These are phyloP conservation scores for Mycena leptocephala DNA, from an alignment of 768 basidiomycete genomes.

Conservation along the genomic window DNA sequence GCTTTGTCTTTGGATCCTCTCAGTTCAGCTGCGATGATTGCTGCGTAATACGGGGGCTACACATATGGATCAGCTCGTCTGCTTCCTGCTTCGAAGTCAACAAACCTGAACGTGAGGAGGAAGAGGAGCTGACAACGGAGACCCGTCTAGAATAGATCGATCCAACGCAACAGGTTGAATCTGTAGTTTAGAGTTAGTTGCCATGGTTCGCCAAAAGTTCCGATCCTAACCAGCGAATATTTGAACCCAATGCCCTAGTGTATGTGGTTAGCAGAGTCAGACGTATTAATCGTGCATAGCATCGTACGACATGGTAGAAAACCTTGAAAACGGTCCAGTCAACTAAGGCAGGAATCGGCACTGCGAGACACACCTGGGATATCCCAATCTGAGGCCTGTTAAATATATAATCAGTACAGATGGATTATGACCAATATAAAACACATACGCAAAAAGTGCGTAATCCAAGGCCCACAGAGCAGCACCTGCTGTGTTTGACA, in stretches of 20 bases:
- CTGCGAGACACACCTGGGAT: conserved; percentile 36
- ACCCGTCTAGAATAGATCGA: conserved; percentile 70
- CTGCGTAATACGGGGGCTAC: conserved; percentile 74
- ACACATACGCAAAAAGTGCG: conserved; percentile 66
- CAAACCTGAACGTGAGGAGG: conserved; percentile 69
- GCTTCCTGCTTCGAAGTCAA: neutral
- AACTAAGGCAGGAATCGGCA: neutral
- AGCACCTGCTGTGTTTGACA: conserved; percentile 78
- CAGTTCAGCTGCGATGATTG: conserved; percentile 72
- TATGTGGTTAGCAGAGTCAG: neutral
- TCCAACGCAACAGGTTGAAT: conserved; percentile 76
- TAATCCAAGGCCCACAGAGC: conserved; percentile 82
- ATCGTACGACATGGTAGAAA: conserved; percentile 67
- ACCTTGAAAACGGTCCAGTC: conserved; percentile 46
- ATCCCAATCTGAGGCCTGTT: conserved; percentile 68
- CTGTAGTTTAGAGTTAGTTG: conserved; percentile 47
- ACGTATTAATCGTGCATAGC: no score
- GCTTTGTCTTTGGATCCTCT: conserved; percentile 62
- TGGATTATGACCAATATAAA: neutral
- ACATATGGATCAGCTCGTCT: neutral
- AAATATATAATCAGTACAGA: neutral
- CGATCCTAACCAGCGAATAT: conserved; percentile 69
- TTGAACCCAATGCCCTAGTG: conserved; percentile 74
- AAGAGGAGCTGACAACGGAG: conserved; percentile 64
- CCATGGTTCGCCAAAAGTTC: neutral